phyloP scores from a whole-genome alignment of 2,329 filamentous ascomycete species.

The Penicillium sp. region DNA sequence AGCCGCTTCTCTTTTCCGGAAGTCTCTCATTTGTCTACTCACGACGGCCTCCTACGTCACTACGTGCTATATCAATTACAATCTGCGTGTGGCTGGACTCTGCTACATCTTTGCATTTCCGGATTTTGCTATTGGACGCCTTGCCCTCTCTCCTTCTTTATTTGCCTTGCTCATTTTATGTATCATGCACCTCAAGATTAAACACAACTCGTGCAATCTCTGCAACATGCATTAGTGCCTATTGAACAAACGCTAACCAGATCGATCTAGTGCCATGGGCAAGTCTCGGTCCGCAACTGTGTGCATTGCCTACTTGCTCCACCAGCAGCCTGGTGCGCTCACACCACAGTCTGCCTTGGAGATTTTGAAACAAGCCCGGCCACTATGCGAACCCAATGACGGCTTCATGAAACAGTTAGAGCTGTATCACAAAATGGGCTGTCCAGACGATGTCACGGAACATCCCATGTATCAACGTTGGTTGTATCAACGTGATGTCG shows the following conservation, averaged over 20 bases:
- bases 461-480: conserved; percentile 81
- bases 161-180: not conserved
- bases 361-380: conserved; percentile 69
- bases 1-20: conserved; percentile 1
- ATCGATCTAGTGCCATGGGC: conserved; percentile 79
- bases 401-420: conserved; percentile 90
- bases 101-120: conserved; percentile 9
- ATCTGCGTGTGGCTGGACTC: conserved; percentile 20
- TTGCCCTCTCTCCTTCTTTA: not conserved
- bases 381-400: conserved; percentile 83
- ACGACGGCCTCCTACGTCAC: conserved; percentile 24
- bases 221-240: not conserved
- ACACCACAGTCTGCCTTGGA: conserved; percentile 67
- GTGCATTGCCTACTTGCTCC: conserved; percentile 81
- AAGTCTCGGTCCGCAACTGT: conserved; percentile 89
- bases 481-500: conserved; percentile 68
- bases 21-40: not conserved
- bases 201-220: not conserved
- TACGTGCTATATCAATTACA: conserved; percentile 14
- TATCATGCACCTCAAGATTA: not conserved
- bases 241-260: conserved; percentile 17
- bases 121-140: not conserved
- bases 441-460: conserved; percentile 68
- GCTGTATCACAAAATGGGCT: conserved; percentile 86
- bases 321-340: conserved; percentile 59